phyloP scores from a whole-genome alignment of 345 rosid genomes.

The Euphorbia peplus region DNA sequence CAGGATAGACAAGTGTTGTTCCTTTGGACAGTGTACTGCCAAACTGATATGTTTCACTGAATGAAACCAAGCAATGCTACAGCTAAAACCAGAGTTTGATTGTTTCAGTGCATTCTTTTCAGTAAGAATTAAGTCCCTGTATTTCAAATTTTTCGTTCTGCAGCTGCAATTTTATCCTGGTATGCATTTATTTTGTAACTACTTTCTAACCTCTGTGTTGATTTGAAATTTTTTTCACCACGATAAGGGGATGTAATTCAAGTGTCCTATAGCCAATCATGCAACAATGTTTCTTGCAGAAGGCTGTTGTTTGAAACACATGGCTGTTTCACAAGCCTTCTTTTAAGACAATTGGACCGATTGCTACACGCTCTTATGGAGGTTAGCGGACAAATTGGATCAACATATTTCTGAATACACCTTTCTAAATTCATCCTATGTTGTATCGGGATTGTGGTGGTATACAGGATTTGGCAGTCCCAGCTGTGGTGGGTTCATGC shows the following conservation, averaged over 20 bases:
- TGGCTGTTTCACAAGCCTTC: background rate
- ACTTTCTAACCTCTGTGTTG: background rate
- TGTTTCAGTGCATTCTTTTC: background rate
- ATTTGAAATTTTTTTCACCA: background rate
- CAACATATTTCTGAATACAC: background rate
- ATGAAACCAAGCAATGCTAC: background rate
- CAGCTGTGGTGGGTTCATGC: background rate
- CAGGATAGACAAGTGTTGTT: background rate
- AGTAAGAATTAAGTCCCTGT: background rate
- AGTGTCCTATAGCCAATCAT: background rate
- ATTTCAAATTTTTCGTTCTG: background rate
- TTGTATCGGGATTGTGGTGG: background rate
- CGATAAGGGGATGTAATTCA: background rate
- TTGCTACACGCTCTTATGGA: background rate
- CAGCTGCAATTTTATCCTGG: background rate
- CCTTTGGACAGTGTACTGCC: background rate
- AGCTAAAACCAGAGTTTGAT: background rate
- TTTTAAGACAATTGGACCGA: background rate
- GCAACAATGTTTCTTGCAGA: background rate
- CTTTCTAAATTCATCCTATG: background rate
- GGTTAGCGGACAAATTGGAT: background rate
- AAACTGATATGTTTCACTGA: background rate
- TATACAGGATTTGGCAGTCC: background rate
- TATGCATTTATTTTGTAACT: background rate
- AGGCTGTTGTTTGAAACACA: background rate